Percentiles rank a stretch among this genome's conserved stretches.
These are phyloP conservation scores for Exserohilum turcica DNA, from an alignment of 2,329 filamentous ascomycete genomes.

Conservation along the genomic window DNA sequence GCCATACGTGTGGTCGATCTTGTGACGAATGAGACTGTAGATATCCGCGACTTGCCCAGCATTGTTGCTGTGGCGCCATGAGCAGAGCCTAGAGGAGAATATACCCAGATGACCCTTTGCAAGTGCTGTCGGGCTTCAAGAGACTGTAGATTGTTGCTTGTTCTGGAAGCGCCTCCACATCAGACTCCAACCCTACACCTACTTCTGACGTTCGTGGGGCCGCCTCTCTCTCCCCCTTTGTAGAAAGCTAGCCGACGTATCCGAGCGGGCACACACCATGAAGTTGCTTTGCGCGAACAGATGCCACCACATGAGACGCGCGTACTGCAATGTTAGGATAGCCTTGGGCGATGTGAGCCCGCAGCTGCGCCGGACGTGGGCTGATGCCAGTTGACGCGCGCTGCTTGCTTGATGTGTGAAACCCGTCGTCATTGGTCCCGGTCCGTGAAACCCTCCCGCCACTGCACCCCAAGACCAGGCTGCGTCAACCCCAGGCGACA, in stretches of 20 bases:
- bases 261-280: not conserved
- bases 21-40: constrained; percentile 74
- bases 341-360: not conserved
- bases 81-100: not conserved
- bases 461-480: constrained; percentile 15
- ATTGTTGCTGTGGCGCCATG: constrained; percentile 55
- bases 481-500: constrained; percentile 19
- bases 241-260: not conserved
- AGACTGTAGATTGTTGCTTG: not conserved
- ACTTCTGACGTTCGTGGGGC: not conserved
- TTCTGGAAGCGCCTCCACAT: not conserved
- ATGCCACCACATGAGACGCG: not conserved
- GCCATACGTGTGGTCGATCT: constrained; percentile 75
- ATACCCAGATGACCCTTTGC: not conserved
- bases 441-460: constrained; percentile 22
- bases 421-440: constrained; percentile 22
- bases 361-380: constrained; percentile 3
- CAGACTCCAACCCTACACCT: not conserved
- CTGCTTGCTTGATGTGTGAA: constrained; percentile 20
- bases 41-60: constrained; percentile 74
- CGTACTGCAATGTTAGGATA: not conserved
- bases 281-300: not conserved
- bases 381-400: constrained; percentile 5
- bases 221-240: not conserved
- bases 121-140: not conserved